Percentiles rank a stretch among this genome's conserved stretches.
These are phyloP conservation scores for Colletotrichum liriopes DNA, from an alignment of 2,329 filamentous ascomycete genomes.

Conservation along the genomic window DNA sequence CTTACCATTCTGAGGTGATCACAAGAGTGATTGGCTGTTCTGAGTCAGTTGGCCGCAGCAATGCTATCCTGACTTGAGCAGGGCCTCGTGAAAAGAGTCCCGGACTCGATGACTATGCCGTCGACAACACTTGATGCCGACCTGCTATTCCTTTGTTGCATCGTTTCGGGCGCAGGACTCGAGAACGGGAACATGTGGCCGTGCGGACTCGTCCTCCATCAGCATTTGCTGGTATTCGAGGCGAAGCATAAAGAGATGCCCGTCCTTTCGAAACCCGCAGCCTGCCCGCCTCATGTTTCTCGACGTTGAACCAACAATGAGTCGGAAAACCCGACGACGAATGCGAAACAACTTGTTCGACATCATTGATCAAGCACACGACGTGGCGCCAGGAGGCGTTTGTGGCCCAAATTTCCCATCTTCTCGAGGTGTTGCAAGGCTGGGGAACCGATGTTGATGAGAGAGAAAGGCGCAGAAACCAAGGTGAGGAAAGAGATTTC, in stretches of 20 bases:
- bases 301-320: not conserved
- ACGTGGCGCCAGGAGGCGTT: not conserved
- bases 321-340: not conserved
- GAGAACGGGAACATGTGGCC: not conserved
- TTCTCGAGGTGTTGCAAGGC: not conserved
- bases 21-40: not conserved
- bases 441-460: not conserved
- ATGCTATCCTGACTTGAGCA: not conserved
- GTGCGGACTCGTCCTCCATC: not conserved
- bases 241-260: not conserved
- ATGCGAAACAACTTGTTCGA: not conserved
- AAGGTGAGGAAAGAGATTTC: not conserved
- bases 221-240: not conserved
- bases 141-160: not conserved
- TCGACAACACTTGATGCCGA: slow-evolving; percentile 17
- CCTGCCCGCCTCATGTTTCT: not conserved
- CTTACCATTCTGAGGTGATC: slow-evolving; percentile 22
- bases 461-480: accelerated
- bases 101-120: not conserved
- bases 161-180: not conserved
- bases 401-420: not conserved
- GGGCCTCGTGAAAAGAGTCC: not conserved
- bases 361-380: not conserved
- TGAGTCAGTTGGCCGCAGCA: not conserved
- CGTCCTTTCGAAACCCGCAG: not conserved